Percentiles rank a stretch among this genome's conserved stretches.
These are phyloP conservation scores for Myrmaecium sp. DNA, from an alignment of 2,329 filamentous ascomycete genomes.

Conservation along the genomic window DNA sequence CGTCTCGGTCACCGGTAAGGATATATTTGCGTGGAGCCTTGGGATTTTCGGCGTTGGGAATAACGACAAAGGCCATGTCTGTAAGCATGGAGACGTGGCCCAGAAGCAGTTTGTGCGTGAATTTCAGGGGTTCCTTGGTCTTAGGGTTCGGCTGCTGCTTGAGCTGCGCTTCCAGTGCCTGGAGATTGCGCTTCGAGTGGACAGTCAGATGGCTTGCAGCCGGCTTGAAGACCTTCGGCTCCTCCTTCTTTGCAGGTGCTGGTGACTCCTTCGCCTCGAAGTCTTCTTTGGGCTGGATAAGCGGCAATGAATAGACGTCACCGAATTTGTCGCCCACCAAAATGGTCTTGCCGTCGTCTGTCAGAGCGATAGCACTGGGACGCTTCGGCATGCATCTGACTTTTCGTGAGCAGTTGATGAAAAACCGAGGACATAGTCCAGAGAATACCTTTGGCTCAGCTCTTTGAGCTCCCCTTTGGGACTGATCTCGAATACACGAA, in stretches of 20 bases:
- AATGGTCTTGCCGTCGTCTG: slow-evolving; percentile 53
- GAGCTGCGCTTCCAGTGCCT: slow-evolving; percentile 39
- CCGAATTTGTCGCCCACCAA: slow-evolving; percentile 89
- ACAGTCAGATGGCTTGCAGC: slow-evolving; percentile 42
- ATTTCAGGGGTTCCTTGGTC: slow-evolving; percentile 34
- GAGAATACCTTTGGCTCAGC: slow-evolving; percentile 50
- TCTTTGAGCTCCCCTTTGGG: slow-evolving; percentile 44
- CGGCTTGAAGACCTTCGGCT: slow-evolving; percentile 27
- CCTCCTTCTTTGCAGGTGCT: slow-evolving; percentile 5
- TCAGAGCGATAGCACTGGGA: slow-evolving; percentile 58
- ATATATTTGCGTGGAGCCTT: slow-evolving; percentile 37
- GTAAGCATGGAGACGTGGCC: slow-evolving; percentile 95
- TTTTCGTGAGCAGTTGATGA: neutral
- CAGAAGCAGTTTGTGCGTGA: slow-evolving; percentile 63
- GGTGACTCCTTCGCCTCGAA: slow-evolving; percentile 7
- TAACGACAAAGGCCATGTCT: slow-evolving; percentile 42
- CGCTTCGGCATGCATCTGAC: slow-evolving; percentile 72
- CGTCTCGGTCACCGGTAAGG: slow-evolving; percentile 51
- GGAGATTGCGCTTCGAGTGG: slow-evolving; percentile 43
- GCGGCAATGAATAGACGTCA: slow-evolving; percentile 78
- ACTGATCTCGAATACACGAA: slow-evolving; percentile 64
- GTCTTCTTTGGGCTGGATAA: slow-evolving; percentile 32
- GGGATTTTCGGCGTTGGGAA: slow-evolving; percentile 23
- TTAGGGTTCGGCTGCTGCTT: slow-evolving; percentile 27
- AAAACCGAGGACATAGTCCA: slow-evolving; percentile 1